Percentiles rank a stretch among this genome's conserved stretches.
These are phyloP conservation scores for Suillus tomentosus DNA, from an alignment of 768 basidiomycete species.

Conservation along the genomic window DNA sequence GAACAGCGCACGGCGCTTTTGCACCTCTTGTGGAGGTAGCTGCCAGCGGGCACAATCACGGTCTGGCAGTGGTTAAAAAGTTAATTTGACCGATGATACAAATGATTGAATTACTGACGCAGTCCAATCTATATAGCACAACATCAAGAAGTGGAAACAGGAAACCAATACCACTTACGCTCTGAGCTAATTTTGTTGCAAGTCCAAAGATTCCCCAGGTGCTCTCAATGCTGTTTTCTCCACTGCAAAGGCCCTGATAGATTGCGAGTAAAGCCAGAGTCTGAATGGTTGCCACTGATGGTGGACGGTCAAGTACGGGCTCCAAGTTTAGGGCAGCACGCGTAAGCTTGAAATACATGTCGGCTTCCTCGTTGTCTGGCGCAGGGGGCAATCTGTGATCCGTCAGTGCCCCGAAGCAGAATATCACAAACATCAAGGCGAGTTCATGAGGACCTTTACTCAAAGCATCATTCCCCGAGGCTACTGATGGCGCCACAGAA, in stretches of 20 bases:
- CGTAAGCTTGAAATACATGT: constrained; percentile 59
- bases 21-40: constrained; percentile 59
- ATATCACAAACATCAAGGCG: constrained; percentile 61
- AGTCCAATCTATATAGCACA: constrained; percentile 55
- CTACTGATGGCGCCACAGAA: constrained; percentile 25
- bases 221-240: constrained; percentile 69
- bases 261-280: constrained; percentile 68
- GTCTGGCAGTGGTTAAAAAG: constrained; percentile 44
- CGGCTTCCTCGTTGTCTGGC: constrained; percentile 53
- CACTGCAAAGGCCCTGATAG: constrained; percentile 66
- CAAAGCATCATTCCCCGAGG: constrained; percentile 15
- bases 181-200: constrained; percentile 67
- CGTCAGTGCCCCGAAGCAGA: constrained; percentile 62
- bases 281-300: constrained; percentile 71
- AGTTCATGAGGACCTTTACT: constrained; percentile 56
- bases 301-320: constrained; percentile 69
- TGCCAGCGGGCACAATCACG: constrained; percentile 76
- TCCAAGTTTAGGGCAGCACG: constrained; percentile 67
- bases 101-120: constrained; percentile 45
- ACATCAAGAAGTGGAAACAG: constrained; percentile 3
- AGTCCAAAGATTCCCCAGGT: constrained; percentile 70
- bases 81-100: neutral
- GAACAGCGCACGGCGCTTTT: constrained; percentile 69
- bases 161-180: constrained; percentile 45
- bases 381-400: constrained; percentile 53